A percentile compares a stretch with the other conserved stretches of the same genome.
phyloP scores from a whole-genome alignment of 495 filamentous ascomycete species.

The Aspergillus wentii region DNA sequence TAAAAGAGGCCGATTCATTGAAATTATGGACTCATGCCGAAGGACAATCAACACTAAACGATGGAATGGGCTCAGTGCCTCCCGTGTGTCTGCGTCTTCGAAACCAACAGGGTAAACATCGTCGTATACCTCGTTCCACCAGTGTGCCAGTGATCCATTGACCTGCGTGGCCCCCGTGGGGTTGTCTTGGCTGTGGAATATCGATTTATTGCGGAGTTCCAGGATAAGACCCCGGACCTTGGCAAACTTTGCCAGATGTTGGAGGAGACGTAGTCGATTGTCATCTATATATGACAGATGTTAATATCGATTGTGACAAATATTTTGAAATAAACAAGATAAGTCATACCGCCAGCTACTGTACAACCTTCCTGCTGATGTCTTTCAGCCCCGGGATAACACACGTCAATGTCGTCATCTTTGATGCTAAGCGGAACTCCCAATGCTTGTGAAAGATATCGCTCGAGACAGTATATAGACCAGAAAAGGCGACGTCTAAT shows the following conservation, averaged over 20 bases:
- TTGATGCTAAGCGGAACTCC: conserved; percentile 45
- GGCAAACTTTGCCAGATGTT: conserved; percentile 37
- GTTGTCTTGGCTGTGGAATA: conserved; percentile 30
- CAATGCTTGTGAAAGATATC: conserved; percentile 45
- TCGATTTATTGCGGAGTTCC: conserved; percentile 44
- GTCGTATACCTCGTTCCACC: conserved; percentile 46
- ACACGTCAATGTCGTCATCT: conserved; percentile 51
- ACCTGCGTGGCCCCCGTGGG: conserved; percentile 31
- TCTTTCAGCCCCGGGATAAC: conserved; percentile 37
- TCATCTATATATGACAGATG: conserved; percentile 5
- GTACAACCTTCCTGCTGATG: too few relatives aligned
- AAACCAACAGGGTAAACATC: conserved; percentile 28
- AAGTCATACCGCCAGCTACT: conserved; percentile 6
- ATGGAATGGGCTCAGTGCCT: conserved; percentile 24
- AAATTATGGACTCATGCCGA: conserved; percentile 40
- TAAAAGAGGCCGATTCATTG: conserved; percentile 39
- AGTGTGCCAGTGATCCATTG: conserved; percentile 32
- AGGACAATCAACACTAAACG: conserved; percentile 30
- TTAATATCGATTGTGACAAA: background rate
- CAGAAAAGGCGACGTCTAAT: conserved; percentile 45
- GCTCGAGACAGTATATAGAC: conserved; percentile 46
- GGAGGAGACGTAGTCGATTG: conserved; percentile 25
- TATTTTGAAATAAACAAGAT: background rate
- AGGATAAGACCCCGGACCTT: conserved; percentile 36
- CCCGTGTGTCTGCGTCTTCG: conserved; percentile 8